Base-by-base conservation (phyloP, 2,329 filamentous ascomycete species). In the Penicillium sp. region DNA sequence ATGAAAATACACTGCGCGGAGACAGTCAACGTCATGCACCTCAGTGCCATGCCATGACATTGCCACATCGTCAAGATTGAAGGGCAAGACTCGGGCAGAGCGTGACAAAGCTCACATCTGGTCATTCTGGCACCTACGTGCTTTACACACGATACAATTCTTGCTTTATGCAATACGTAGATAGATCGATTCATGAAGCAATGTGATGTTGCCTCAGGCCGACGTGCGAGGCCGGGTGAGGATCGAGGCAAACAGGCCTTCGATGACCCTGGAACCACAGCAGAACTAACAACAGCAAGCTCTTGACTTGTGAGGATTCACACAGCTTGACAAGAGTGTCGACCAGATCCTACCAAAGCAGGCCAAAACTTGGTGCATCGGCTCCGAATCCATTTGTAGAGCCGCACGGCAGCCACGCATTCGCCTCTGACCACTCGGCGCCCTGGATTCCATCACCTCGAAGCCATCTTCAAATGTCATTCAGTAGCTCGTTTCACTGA, bases 91-190 rank as follows among this genome's bases (percentile, higher is more conserved):
- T 38, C 10, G n/a, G 6, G 18, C 8, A 38, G 34, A 18, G 16
- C 34, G 6, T 38, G n/a, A 18, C 34, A 8, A 9, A 38, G 36
- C 36, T 41, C 36, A 21, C 26, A 21, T 13, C 26, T 42, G 26
- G 26, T 15, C 18, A 18, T 24, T 39, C 6, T 36, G 49, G 18
- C 8, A 38, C 24, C 34, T 10, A 16, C 29, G n/a, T 36, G 43
- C 38, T 23, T 41, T 51, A 23, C 36, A 13, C 16, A 16, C 16
- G 36, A 21, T 42, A 42, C 49, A 52, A 51, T 54, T 57, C 29
- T 63, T 49, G 58, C 49, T 53, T 65, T 63, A 56, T 67, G 57
- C 63, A 65, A 56, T 63, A 61, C 64, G 69, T 72, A 72, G 70
- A 71, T 71, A 70, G 67, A 67, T 63, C 52, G 64, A 53, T 61